Percentiles rank a stretch among this genome's conserved stretches.
Conservation (phyloP, 208 protist genomes). For the Herpetomonas tarakana region DNA sequence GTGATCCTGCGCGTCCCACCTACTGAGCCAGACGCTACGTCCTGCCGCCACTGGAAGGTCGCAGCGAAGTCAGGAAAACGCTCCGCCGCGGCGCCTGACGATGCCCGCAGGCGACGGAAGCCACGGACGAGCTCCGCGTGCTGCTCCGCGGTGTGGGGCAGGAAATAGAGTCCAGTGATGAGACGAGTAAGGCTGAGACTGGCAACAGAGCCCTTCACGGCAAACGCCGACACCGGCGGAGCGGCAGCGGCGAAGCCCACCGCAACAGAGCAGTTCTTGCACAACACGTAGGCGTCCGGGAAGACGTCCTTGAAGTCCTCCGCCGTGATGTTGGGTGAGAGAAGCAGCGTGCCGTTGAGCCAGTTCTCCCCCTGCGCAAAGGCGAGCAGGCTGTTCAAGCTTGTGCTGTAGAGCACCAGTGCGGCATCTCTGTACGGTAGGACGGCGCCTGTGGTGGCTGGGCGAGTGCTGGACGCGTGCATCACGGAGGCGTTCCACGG, state of each 20-base stretch:
- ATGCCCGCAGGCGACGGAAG: no score
- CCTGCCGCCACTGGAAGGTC: not conserved
- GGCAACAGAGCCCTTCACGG: conserved; percentile 5
- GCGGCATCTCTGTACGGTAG: conserved; percentile 21
- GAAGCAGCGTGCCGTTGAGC: not conserved
- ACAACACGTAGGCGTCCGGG: conserved; percentile 42
- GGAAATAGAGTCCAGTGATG: conserved; percentile 17
- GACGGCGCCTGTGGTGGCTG: not conserved
- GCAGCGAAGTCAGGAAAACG: not conserved
- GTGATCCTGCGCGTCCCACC: no score
- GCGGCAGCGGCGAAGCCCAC: conserved; percentile 7
- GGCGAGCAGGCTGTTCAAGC: conserved; percentile 40
- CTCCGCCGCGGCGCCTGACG: no score
- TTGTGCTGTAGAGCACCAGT: conserved; percentile 11
- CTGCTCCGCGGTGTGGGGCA: not conserved
- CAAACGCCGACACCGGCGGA: conserved; percentile 9
- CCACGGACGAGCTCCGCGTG: no score
- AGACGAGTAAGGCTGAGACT: conserved; percentile 14
- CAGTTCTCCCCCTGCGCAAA: conserved; percentile 9
- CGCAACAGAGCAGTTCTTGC: conserved; percentile 47
- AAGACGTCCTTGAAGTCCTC: conserved; percentile 44
- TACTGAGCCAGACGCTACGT: no score
- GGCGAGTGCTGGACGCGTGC: not conserved
- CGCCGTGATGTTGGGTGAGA: conserved; percentile 38
- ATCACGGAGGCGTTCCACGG: not conserved